phyloP scores from a whole-genome alignment of 202 grass and related monocot genomes.

The Panicum virgatum region DNA sequence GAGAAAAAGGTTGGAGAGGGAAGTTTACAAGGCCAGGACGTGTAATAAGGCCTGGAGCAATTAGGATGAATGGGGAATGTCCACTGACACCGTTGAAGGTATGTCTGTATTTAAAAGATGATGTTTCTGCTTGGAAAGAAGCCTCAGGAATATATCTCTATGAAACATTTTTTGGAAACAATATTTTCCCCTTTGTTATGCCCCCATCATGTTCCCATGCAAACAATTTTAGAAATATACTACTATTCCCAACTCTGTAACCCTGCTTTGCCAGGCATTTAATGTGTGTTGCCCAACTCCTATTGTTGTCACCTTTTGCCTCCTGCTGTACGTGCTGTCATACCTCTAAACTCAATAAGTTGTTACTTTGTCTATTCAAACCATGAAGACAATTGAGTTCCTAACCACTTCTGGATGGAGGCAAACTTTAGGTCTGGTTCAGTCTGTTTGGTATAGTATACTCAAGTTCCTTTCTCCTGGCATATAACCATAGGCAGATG shows the following conservation, averaged over 20 bases:
- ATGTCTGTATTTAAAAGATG: constrained; percentile 36
- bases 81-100: constrained; percentile 98
- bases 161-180: no score
- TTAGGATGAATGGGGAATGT: constrained; percentile 96
- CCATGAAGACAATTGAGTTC: background rate
- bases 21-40: constrained; percentile 94
- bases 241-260: no score
- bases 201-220: no score
- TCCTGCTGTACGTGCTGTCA: no score
- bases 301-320: no score
- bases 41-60: constrained; percentile 88
- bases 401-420: background rate
- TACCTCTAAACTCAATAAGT: background rate
- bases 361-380: background rate
- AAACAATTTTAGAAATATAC: no score
- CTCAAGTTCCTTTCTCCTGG: background rate
- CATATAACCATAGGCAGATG: constrained; percentile 86
- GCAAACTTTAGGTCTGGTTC: constrained; percentile 79
- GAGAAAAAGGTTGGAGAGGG: constrained; percentile 94
- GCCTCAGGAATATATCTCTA: constrained; percentile 33
- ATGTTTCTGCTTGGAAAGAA: constrained; percentile 9
- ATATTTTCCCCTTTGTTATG: no score
- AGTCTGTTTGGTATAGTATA: constrained; percentile 28
- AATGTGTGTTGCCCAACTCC: no score
- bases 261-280: no score